phyloP scores from a whole-genome alignment of 192 early-diverging fungal genomes.

The Phlyctochytrium bullatum region DNA sequence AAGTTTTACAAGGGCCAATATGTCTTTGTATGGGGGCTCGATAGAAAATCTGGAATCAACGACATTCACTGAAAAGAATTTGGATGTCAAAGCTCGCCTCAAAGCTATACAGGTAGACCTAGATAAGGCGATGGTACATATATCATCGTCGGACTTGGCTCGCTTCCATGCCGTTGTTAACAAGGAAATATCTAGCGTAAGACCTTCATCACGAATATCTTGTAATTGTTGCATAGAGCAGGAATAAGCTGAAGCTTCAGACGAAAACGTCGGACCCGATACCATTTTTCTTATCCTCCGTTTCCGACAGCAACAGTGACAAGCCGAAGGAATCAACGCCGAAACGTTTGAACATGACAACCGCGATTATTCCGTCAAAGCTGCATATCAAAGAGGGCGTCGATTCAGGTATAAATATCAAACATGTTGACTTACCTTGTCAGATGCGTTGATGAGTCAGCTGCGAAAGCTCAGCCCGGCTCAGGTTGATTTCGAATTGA shows the following conservation, averaged over 20 bases:
- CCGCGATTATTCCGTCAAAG: neutral
- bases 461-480: too few relatives aligned
- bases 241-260: neutral
- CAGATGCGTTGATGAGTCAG: too few relatives aligned
- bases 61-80: constrained; percentile 12
- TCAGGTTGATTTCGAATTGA: too few relatives aligned
- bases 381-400: too few relatives aligned
- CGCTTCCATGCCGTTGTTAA: constrained; percentile 91
- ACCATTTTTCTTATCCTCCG: neutral
- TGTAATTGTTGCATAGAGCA: neutral
- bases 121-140: constrained; percentile 77
- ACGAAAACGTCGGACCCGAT: neutral
- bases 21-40: constrained; percentile 58
- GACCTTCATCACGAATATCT: neutral
- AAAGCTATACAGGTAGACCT: constrained; percentile 17
- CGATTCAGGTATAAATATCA: too few relatives aligned
- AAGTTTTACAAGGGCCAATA: constrained; percentile 8
- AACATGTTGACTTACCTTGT: too few relatives aligned
- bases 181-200: constrained; percentile 83
- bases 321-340: neutral
- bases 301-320: too few relatives aligned
- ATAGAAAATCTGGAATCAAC: constrained; percentile 51
- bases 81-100: constrained; percentile 10
- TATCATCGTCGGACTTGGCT: constrained; percentile 76
- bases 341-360: neutral